These are phyloP conservation scores for Penicillium palitans DNA, from an alignment of 2,329 filamentous ascomycete genomes.

Conservation along the genomic window DNA sequence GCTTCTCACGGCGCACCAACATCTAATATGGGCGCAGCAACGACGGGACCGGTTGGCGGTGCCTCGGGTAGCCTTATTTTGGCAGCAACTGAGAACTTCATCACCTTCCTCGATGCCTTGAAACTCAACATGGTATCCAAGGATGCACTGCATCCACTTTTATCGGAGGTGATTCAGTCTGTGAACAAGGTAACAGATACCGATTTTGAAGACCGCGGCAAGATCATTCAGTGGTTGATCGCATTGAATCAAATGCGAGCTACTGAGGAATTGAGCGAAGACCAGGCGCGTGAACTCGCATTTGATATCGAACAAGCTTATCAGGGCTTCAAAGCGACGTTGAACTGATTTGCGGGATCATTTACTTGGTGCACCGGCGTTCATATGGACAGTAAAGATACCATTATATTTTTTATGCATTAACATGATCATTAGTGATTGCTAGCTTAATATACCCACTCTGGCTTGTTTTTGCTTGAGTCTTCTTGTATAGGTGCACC, in stretches of 20 bases:
- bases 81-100: constrained; percentile 95
- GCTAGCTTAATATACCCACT: constrained; percentile 4
- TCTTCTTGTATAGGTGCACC: neutral
- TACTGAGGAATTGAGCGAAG: constrained; percentile 82
- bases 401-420: constrained; percentile 1
- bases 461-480: neutral
- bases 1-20: constrained; percentile 53
- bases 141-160: constrained; percentile 89
- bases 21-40: constrained; percentile 38
- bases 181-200: constrained; percentile 95
- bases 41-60: constrained; percentile 28
- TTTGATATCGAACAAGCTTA: constrained; percentile 95
- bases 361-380: constrained; percentile 11
- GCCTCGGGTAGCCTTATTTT: constrained; percentile 70
- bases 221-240: constrained; percentile 98
- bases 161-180: constrained; percentile 94
- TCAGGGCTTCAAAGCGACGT: constrained; percentile 82
- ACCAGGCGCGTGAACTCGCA: constrained; percentile 83
- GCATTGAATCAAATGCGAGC: constrained; percentile 97
- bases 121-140: constrained; percentile 91
- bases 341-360: constrained; percentile 52
- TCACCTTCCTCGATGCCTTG: constrained; percentile 93
- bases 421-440: neutral
- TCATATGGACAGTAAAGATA: constrained; percentile 15
- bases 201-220: constrained; percentile 92